phyloP scores from a whole-genome alignment of 2,329 filamentous ascomycete genomes.

The Atkinsonella texensis region DNA sequence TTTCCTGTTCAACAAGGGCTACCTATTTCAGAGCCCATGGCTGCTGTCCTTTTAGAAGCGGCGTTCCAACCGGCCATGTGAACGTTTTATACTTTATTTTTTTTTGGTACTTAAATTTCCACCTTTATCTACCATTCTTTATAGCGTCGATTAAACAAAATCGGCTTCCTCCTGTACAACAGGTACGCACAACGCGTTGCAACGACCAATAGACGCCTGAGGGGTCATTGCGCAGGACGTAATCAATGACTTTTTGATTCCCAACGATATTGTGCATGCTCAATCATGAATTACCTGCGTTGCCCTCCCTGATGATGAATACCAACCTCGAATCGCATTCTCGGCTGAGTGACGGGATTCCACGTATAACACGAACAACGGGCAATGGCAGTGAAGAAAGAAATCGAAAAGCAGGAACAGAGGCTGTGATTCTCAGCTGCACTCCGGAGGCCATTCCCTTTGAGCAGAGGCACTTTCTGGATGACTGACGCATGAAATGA shows the following conservation, averaged over 20 bases:
- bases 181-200: background rate
- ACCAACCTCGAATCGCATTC: background rate
- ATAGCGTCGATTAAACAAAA: background rate
- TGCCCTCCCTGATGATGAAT: background rate
- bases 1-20: background rate
- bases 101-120: background rate
- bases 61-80: slow-evolving; percentile 5
- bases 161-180: slow-evolving; percentile 4
- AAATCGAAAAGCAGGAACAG: no score
- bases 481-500: no score
- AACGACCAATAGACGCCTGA: background rate
- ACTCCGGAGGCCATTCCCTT: no score
- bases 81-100: slow-evolving; percentile 1
- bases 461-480: no score
- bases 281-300: no score
- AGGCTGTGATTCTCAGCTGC: no score
- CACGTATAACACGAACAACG: no score
- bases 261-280: background rate
- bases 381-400: no score
- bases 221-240: background rate
- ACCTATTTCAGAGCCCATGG: background rate
- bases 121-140: background rate
- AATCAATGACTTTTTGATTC: background rate
- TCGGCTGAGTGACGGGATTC: no score
- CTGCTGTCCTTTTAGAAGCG: background rate